phyloP scores from a whole-genome alignment of 306 rosid species.

The Bauhinia variegata region DNA sequence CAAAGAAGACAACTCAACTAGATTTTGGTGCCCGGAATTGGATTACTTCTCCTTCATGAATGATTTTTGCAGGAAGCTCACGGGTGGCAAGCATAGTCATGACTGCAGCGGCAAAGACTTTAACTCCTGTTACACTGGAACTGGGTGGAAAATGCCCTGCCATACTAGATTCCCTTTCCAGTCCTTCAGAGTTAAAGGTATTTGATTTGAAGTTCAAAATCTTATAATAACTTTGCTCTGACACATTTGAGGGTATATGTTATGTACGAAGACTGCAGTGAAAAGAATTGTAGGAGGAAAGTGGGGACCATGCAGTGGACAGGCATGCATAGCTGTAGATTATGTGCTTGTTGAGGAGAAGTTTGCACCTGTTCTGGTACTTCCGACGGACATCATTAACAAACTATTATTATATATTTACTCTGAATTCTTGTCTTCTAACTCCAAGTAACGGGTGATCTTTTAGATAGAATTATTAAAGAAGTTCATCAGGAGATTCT shows the following conservation, averaged over 20 bases:
- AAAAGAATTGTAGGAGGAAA: conserved; percentile 81
- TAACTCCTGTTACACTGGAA: conserved; percentile 92
- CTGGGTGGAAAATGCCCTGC: conserved; percentile 98
- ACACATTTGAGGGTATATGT: conserved; percentile 1
- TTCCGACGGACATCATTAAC: conserved; percentile 2
- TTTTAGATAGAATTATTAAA: conserved; percentile 67
- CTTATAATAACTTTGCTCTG: conserved; percentile 20
- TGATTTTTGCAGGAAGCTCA: conserved; percentile 62
- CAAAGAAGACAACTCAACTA: conserved; percentile 61
- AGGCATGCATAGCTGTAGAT: conserved; percentile 83
- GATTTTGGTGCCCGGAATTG: no score
- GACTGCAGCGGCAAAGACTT: conserved; percentile 86
- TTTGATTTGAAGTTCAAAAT: conserved; percentile 24
- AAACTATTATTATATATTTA: background rate
- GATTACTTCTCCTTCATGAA: no score
- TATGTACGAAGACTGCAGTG: conserved; percentile 58
- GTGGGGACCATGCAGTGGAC: conserved; percentile 90
- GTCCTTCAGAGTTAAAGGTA: conserved; percentile 70
- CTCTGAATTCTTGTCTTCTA: background rate
- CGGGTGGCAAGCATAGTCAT: conserved; percentile 60
- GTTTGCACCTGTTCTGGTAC: conserved; percentile 61
- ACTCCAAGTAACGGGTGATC: conserved; percentile 12
- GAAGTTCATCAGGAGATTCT: conserved; percentile 58
- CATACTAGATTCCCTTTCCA: conserved; percentile 69
- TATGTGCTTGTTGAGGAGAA: conserved; percentile 81